Conservation (phyloP, 1,139 yeast species). For the Diutina pseudorugosa region DNA sequence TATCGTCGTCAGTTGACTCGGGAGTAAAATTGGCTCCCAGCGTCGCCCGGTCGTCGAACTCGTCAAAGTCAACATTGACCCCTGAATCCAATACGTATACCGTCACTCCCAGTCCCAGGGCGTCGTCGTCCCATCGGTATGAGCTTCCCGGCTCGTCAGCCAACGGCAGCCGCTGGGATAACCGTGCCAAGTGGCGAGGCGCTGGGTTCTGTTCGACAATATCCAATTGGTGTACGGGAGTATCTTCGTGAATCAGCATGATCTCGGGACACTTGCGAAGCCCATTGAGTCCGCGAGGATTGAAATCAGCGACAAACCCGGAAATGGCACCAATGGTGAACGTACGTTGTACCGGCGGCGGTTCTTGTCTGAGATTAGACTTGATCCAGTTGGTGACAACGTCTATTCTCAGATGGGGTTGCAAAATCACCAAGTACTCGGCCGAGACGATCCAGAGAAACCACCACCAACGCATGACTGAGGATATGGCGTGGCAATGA, state of each 20-base stretch:
- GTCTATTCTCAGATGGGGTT: background rate
- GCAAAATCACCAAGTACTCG: background rate
- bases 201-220: slow-evolving; percentile 35
- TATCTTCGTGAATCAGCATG: slow-evolving; percentile 49
- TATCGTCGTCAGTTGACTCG: slow-evolving; percentile 49
- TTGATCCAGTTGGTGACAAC: background rate
- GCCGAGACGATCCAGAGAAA: background rate
- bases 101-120: slow-evolving; percentile 41
- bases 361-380: background rate
- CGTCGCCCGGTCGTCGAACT: slow-evolving; percentile 52
- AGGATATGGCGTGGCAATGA: background rate
- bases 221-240: slow-evolving; percentile 34
- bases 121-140: slow-evolving; percentile 31
- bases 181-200: slow-evolving; percentile 57
- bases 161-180: slow-evolving; percentile 39
- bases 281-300: slow-evolving; percentile 33
- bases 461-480: background rate
- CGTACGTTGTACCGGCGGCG: background rate
- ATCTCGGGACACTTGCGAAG: slow-evolving; percentile 38
- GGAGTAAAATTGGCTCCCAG: slow-evolving; percentile 50
- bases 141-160: slow-evolving; percentile 11
- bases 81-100: slow-evolving; percentile 85
- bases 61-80: slow-evolving; percentile 42
- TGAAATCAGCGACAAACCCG: slow-evolving; percentile 52
- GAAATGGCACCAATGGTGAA: slow-evolving; percentile 51